Evolutionary conservation across 495 filamentous ascomycete genomes (phyloP).

Genomic region (Penicillium bialowiezense): DNA sequence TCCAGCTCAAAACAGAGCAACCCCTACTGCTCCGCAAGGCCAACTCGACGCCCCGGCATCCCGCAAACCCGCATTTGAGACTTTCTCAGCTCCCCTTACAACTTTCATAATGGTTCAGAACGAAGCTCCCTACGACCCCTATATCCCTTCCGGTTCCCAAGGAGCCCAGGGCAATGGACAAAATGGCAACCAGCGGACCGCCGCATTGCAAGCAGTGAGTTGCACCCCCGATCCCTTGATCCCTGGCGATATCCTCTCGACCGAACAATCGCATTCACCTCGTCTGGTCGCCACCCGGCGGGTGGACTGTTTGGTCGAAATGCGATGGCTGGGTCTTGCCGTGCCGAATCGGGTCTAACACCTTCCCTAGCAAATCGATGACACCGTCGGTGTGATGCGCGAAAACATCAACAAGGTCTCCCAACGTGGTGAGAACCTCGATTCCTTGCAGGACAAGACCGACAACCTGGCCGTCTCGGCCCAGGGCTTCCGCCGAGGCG

Average conservation of each 20-base stretch:
- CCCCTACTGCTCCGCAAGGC: constrained; percentile 19
- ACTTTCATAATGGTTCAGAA: constrained; percentile 55
- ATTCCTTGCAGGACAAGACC: constrained; percentile 92
- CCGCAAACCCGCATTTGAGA: constrained; percentile 13
- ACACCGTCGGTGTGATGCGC: constrained; percentile 87
- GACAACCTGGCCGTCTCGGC: constrained; percentile 87
- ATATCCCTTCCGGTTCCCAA: constrained; percentile 70
- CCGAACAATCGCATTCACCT: background rate
- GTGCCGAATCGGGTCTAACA: constrained; percentile 19
- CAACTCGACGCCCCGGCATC: constrained; percentile 9
- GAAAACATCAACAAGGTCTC: constrained; percentile 93
- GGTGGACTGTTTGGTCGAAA: constrained; percentile 3
- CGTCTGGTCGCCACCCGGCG: too few relatives aligned
- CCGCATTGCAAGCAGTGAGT: constrained; percentile 78
- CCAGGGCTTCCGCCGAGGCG: constrained; percentile 90
- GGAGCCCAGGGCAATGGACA: constrained; percentile 47
- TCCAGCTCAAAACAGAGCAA: constrained; percentile 19
- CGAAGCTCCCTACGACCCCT: constrained; percentile 85
- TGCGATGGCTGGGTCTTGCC: background rate
- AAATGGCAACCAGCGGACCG: constrained; percentile 62
- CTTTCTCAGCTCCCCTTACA: background rate
- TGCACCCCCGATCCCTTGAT: background rate
- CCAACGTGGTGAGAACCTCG: constrained; percentile 85
- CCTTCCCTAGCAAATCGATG: constrained; percentile 82
- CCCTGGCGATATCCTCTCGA: background rate